Conservation (phyloP, 257 asterid species). For the Lycium barbarum region DNA sequence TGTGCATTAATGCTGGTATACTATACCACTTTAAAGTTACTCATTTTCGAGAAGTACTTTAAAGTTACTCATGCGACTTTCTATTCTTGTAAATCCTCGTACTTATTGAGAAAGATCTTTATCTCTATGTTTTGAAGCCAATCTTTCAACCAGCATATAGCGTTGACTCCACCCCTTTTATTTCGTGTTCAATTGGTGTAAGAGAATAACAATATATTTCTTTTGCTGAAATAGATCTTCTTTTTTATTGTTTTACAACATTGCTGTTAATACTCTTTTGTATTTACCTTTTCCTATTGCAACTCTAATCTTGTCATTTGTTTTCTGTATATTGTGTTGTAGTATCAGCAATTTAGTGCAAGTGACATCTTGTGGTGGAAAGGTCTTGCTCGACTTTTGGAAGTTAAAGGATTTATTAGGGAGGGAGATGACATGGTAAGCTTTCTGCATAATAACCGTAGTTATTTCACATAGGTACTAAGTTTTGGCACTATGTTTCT, state of each 20-base stretch:
- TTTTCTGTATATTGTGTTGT: conserved; percentile 34
- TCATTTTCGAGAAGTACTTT: neutral
- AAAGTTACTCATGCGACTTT: neutral
- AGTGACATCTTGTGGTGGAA: conserved; percentile 81
- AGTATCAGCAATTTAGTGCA: conserved; percentile 60
- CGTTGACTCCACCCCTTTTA: neutral
- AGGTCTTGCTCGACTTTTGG: conserved; percentile 74
- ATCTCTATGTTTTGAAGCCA: neutral
- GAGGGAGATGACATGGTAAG: conserved; percentile 73
- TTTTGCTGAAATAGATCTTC: neutral
- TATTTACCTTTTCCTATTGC: neutral
- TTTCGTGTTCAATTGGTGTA: neutral
- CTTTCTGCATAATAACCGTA: conserved; percentile 22
- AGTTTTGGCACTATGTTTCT: neutral
- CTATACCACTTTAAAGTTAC: neutral
- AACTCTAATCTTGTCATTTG: conserved; percentile 27
- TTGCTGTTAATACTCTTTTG: neutral
- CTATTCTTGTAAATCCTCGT: neutral
- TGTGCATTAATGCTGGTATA: neutral
- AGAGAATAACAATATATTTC: neutral
- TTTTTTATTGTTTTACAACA: neutral
- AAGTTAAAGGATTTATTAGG: conserved; percentile 62
- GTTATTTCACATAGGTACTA: neutral
- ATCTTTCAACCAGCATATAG: neutral
- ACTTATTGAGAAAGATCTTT: neutral